Evolutionary conservation across 208 protist genomes (phyloP).

Genomic region (Zelonia costaricensis): DNA sequence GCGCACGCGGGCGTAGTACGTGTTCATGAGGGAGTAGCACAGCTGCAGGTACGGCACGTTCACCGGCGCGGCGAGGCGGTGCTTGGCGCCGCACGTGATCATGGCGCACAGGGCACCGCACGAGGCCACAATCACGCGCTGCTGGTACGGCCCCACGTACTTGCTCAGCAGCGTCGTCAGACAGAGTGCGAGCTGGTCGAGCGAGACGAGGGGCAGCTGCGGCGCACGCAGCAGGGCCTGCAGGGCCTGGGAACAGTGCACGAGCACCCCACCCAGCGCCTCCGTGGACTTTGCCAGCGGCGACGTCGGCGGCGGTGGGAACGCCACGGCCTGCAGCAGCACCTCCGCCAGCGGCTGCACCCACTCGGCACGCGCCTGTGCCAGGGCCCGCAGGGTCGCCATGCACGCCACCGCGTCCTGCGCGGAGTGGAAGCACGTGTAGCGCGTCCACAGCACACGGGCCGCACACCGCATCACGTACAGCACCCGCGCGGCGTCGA

Average conservation of each 20-base stretch:
- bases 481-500: conserved; percentile 45
- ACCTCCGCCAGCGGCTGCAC: conserved; percentile 63
- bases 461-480: conserved; percentile 56
- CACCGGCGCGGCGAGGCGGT: conserved; percentile 38
- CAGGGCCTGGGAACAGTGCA: conserved; percentile 59
- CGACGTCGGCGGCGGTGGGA: conserved; percentile 22
- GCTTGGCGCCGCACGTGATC: conserved; percentile 67
- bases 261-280: conserved; percentile 38
- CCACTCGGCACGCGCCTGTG: conserved; percentile 51
- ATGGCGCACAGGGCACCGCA: conserved; percentile 63
- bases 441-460: conserved; percentile 62
- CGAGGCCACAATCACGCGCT: conserved; percentile 73
- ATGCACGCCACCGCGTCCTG: conserved; percentile 55
- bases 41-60: conserved; percentile 69
- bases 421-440: conserved; percentile 38
- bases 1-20: conserved; percentile 70
- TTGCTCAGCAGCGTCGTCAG: conserved; percentile 67
- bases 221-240: conserved; percentile 46
- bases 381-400: conserved; percentile 53
- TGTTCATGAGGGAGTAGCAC: conserved; percentile 89
- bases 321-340: conserved; percentile 47
- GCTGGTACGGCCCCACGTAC: conserved; percentile 84
- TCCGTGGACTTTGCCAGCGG: conserved; percentile 22
- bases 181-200: conserved; percentile 49
- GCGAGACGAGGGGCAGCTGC: conserved; percentile 49